These are phyloP conservation scores for Volvariella volvacea DNA, from an alignment of 1,284 basidiomycete species.

Conservation along the genomic window DNA sequence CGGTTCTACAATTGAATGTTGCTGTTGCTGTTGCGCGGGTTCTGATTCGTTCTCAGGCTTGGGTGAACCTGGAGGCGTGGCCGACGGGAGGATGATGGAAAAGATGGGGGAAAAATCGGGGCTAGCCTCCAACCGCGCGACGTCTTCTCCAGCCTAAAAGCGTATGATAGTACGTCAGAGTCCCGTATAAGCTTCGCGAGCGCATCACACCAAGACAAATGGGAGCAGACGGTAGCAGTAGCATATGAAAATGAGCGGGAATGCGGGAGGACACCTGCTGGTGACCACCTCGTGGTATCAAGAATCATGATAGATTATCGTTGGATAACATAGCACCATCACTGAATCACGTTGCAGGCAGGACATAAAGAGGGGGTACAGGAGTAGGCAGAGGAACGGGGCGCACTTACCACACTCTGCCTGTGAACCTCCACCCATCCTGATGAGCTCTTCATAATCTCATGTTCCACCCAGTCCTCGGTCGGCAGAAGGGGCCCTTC, in stretches of 20 bases:
- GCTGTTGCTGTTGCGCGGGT: constrained; percentile 16
- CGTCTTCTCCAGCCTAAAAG: constrained; percentile 41
- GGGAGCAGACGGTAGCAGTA: constrained; percentile 4
- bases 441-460: constrained; percentile 55
- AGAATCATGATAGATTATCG: not conserved
- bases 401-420: constrained; percentile 55
- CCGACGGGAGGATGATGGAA: constrained; percentile 41
- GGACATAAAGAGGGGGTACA: not conserved
- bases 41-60: constrained; percentile 16
- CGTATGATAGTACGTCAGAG: constrained; percentile 14
- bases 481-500: constrained; percentile 65
- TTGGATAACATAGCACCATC: not conserved
- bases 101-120: constrained; percentile 47
- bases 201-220: constrained; percentile 3
- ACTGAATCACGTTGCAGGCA: constrained; percentile 7
- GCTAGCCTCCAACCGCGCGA: constrained; percentile 36
- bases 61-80: constrained; percentile 14
- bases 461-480: constrained; percentile 69
- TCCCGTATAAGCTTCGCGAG: not conserved
- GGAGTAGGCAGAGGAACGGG: constrained; percentile 6
- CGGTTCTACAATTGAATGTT: constrained; percentile 18
- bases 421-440: constrained; percentile 72
- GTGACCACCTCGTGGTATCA: not conserved
- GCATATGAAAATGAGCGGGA: too few species aligned
- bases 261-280: too few species aligned